Conservation (phyloP, 1,284 basidiomycete species). For the Leucoagaricus sp. region DNA sequence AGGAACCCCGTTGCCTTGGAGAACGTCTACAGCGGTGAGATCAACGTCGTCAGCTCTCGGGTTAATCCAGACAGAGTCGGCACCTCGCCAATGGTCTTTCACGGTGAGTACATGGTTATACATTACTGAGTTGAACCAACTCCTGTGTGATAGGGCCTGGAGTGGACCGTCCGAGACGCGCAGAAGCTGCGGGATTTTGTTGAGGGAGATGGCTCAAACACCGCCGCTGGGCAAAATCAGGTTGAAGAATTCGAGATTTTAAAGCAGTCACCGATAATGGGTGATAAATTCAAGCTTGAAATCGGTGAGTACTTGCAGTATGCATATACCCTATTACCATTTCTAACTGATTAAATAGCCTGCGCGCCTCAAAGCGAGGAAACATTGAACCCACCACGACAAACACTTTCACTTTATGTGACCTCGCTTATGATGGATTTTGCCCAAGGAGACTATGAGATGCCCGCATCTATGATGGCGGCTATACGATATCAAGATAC, state of each 20-base stretch:
- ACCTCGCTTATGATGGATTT: slow-evolving; percentile 67
- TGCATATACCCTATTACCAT: background rate
- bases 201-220: slow-evolving; percentile 31
- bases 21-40: slow-evolving; percentile 11
- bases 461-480: slow-evolving; percentile 67
- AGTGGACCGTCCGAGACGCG: slow-evolving; percentile 64
- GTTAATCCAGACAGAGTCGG: slow-evolving; percentile 37
- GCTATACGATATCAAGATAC: slow-evolving; percentile 71
- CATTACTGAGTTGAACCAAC: too few species aligned
- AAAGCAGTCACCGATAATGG: slow-evolving; percentile 64
- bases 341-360: background rate
- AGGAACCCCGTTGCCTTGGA: slow-evolving; percentile 17
- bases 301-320: slow-evolving; percentile 43
- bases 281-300: slow-evolving; percentile 75
- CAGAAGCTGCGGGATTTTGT: slow-evolving; percentile 55
- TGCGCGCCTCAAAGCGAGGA: slow-evolving; percentile 9
- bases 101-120: slow-evolving; percentile 38
- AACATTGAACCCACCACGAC: slow-evolving; percentile 20
- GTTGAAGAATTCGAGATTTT: slow-evolving; percentile 54
- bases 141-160: slow-evolving; percentile 57
- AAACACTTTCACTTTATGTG: slow-evolving; percentile 59
- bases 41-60: slow-evolving; percentile 20
- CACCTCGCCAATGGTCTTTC: slow-evolving; percentile 62
- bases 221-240: slow-evolving; percentile 15
- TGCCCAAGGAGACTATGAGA: slow-evolving; percentile 58